Percentiles rank a stretch among this genome's conserved stretches.
These are phyloP conservation scores for Eimeria mitis DNA, from an alignment of 169 alveolate genomes.

Conservation along the genomic window DNA sequence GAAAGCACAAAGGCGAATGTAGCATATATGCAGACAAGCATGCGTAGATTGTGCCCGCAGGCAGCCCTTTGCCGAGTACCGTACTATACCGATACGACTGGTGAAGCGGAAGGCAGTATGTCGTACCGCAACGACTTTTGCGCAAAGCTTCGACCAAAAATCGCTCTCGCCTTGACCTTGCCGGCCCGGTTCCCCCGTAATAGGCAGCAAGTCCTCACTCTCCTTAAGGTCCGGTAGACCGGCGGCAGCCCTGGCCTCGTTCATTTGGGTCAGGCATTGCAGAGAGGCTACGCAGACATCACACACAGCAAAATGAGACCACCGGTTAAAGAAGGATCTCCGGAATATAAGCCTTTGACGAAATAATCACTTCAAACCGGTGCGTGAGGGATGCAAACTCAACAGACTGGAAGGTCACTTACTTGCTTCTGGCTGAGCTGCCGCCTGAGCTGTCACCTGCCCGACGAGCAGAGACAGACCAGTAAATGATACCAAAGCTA, in stretches of 20 bases:
- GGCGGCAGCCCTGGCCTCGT: slow-evolving; percentile 9
- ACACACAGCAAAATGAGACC: neutral
- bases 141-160: neutral
- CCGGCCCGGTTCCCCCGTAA: too few relatives aligned
- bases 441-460: neutral
- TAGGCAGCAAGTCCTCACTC: neutral
- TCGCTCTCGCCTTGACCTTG: neutral
- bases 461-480: neutral
- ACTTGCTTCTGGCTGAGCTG: neutral
- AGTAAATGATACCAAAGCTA: neutral
- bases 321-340: neutral
- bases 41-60: neutral
- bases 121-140: neutral
- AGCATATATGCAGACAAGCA: neutral
- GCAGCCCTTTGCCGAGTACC: neutral
- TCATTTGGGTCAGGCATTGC: neutral
- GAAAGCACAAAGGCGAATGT: neutral
- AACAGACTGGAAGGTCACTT: neutral
- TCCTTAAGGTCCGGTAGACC: neutral
- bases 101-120: neutral
- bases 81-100: neutral
- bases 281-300: neutral
- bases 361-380: neutral
- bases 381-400: neutral
- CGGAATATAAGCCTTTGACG: neutral